Percentiles rank a stretch among this genome's conserved stretches.
phyloP scores from a whole-genome alignment of 2,329 filamentous ascomycete species.

The Phoma sp. region DNA sequence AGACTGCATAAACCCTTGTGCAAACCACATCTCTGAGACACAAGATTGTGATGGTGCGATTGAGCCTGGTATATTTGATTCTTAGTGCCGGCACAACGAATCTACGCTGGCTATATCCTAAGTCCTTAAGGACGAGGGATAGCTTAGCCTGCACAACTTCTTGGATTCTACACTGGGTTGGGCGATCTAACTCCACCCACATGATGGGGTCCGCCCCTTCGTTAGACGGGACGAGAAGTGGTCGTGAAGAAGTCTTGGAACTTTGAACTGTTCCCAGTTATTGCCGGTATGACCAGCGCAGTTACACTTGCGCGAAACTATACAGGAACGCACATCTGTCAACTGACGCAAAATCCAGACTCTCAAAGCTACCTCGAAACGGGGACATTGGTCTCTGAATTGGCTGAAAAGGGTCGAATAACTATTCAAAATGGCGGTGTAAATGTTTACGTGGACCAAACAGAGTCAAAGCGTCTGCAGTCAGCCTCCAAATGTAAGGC shows the following conservation, averaged over 20 bases:
- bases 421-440: constrained; percentile 9
- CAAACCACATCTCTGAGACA: constrained; percentile 6
- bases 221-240: neutral
- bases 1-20: constrained; percentile 10
- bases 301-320: neutral
- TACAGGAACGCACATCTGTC: neutral
- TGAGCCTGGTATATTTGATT: neutral
- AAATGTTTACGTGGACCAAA: constrained; percentile 16
- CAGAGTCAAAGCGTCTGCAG: constrained; percentile 13
- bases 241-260: neutral
- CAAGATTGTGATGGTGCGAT: neutral
- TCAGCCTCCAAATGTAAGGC: constrained; percentile 15
- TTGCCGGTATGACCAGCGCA: neutral
- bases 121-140: neutral
- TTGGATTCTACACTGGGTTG: neutral
- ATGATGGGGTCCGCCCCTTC: neutral
- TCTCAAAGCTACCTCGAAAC: neutral
- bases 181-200: neutral
- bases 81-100: neutral
- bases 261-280: neutral
- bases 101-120: constrained; percentile 3
- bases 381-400: neutral
- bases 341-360: neutral
- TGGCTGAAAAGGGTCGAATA: neutral
- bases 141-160: neutral